Base-by-base conservation (phyloP, 2,329 filamentous ascomycete species). In the Colletotrichum tabaci region DNA sequence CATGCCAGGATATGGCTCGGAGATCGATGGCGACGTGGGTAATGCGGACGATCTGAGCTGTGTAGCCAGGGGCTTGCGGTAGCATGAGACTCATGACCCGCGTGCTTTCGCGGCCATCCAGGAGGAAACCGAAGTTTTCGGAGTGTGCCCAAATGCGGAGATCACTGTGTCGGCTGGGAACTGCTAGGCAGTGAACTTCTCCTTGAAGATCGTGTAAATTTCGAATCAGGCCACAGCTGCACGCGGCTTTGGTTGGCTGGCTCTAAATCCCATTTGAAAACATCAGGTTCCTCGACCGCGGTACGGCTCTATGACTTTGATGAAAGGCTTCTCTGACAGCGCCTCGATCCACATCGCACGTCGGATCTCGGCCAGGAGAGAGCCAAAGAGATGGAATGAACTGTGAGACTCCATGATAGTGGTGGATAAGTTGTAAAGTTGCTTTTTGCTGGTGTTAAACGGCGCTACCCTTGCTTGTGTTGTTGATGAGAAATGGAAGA, bases 111-210 rank as follows among this genome's bases (percentile, higher is more conserved):
- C 10, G 7, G 44, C 13, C 46, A 18, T 21, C 18, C 26, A 35
- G 6, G 18, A 10, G 4, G 3, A 47, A 1, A 6, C 35, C 16
- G 12, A 9, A 49, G 26, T 23, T 6, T 35, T 10, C 3, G 2
- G 26, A 4, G 7, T 15, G 1, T n/a, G 12, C 46, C 26, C 2
- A 21, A 2, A 21, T 15, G 18, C 30, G 2, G 15, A 0, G 12
- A 47, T 7, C 3, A 16, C 13, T 21, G 7, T 21, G n/a, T 10
- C 8, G 3, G 16, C 49, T 6, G 44, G 1, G 18, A 15, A 16
- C 58, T 49, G 26, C 30, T 6, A 55, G 26, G 13, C 15, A 38
- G 18, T 26, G 2, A 7, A n/a, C 16, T 15, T 13, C 44, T 49
- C 18, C 23, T 38, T 38, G 35, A 21, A 26, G n/a, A 3, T 35